A percentile compares a stretch with the other conserved stretches of the same genome.
Evolutionary conservation across 108 stramenopile genomes (phyloP).

Genomic region (Halocafeteria seosinensis): DNA sequence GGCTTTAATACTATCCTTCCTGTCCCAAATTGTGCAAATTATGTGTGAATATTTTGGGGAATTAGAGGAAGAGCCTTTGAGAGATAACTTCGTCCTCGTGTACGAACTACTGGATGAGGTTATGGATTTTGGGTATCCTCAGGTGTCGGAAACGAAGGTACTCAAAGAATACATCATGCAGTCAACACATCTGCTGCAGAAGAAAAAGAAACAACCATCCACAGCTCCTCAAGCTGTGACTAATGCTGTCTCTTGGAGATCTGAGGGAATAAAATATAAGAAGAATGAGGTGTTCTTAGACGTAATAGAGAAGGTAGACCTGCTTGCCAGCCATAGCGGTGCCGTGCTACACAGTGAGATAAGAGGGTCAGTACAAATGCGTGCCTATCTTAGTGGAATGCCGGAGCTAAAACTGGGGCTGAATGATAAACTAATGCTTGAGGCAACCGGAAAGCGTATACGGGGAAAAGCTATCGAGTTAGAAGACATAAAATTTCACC

Average conservation of each 20-base stretch:
- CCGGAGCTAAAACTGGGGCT: slow-evolving; percentile 96
- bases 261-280: slow-evolving; percentile 94
- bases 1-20: slow-evolving; percentile 68
- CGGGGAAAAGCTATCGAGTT: slow-evolving; percentile 80
- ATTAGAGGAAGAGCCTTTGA: slow-evolving; percentile 88
- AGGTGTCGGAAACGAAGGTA: slow-evolving; percentile 43
- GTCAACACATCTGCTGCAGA: slow-evolving; percentile 69
- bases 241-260: slow-evolving; percentile 90
- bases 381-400: slow-evolving; percentile 88
- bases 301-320: slow-evolving; percentile 93
- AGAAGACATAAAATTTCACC: slow-evolving; percentile 98
- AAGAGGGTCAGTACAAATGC: slow-evolving; percentile 74
- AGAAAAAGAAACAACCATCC: slow-evolving; percentile 43
- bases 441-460: slow-evolving; percentile 53
- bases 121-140: slow-evolving; percentile 96
- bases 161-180: slow-evolving; percentile 75
- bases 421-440: slow-evolving; percentile 97
- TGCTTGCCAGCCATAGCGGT: slow-evolving; percentile 87
- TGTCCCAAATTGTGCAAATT: slow-evolving; percentile 57
- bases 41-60: slow-evolving; percentile 96
- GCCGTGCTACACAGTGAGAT: slow-evolving; percentile 77
- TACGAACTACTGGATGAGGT: slow-evolving; percentile 97
- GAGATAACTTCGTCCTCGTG: slow-evolving; percentile 96
- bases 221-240: slow-evolving; percentile 89
- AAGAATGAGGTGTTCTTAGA: slow-evolving; percentile 99